Evolutionary conservation across 2,329 filamentous ascomycete genomes (phyloP).

Genomic region (Beauveria caledonica): DNA sequence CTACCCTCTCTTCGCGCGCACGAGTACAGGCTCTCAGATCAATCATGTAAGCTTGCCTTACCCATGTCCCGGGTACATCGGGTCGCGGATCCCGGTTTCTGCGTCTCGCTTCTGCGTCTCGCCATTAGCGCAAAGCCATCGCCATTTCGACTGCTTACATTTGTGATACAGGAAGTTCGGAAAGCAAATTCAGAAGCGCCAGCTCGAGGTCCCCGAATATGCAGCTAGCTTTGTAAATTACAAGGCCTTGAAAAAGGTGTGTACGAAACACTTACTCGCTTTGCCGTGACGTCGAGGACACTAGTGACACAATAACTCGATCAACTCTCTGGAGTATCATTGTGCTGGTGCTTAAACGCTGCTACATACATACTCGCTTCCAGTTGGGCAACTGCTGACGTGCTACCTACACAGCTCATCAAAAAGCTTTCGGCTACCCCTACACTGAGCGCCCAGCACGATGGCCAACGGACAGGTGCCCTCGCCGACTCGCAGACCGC

Average conservation of each 20-base stretch:
- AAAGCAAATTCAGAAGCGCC: conserved; percentile 97
- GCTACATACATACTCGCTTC: neutral
- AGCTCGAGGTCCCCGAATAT: conserved; percentile 99
- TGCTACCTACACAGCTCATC: conserved; percentile 64
- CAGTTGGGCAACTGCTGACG: neutral
- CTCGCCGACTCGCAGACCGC: conserved; percentile 72
- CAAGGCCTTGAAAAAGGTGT: conserved; percentile 96
- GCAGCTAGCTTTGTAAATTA: conserved; percentile 98
- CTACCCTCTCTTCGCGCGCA: neutral
- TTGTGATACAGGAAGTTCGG: conserved; percentile 80
- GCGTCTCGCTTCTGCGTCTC: neutral
- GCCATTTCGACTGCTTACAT: neutral
- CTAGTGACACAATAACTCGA: neutral
- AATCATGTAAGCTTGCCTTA: conserved; percentile 27
- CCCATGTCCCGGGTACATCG: neutral
- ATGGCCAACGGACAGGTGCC: conserved; percentile 38
- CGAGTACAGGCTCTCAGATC: conserved; percentile 14
- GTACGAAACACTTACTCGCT: conserved; percentile 14
- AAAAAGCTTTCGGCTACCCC: conserved; percentile 95
- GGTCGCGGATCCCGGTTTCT: neutral
- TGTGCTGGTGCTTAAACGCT: neutral
- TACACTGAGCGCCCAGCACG: conserved; percentile 68
- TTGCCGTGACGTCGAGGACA: neutral
- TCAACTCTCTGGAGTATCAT: neutral
- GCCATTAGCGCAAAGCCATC: neutral